These are phyloP conservation scores for Mucor saturninus DNA, from an alignment of 371 early-diverging fungal species.

Conservation along the genomic window DNA sequence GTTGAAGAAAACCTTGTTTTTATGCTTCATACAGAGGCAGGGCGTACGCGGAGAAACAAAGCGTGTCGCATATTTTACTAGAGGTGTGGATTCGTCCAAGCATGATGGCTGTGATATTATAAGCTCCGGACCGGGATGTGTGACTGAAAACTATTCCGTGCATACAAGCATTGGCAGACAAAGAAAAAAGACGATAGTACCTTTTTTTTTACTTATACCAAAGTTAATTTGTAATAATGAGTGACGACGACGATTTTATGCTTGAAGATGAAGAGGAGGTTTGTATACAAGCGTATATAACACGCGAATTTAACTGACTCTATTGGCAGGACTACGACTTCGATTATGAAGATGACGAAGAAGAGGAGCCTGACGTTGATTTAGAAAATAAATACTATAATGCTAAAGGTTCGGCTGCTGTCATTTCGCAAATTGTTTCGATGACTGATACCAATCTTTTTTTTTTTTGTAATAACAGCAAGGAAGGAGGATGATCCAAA, in stretches of 20 bases:
- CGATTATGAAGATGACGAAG: constrained; percentile 88
- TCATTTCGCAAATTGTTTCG: neutral
- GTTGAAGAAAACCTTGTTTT: too few species aligned
- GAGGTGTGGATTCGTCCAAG: too few species aligned
- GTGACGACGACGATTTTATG: constrained; percentile 71
- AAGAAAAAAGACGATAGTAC: neutral
- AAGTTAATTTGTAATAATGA: constrained; percentile 38
- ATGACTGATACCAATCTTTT: neutral
- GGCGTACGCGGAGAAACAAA: too few species aligned
- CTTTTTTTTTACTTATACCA: neutral
- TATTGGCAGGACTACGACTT: constrained; percentile 78
- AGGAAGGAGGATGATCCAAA: constrained; percentile 84
- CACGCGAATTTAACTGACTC: neutral
- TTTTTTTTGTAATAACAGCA: constrained; percentile 34
- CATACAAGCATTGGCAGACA: neutral
- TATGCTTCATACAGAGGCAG: too few species aligned
- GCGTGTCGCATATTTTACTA: too few species aligned
- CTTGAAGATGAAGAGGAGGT: constrained; percentile 75
- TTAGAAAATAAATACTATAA: constrained; percentile 95
- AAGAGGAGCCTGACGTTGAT: constrained; percentile 85
- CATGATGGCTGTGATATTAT: too few species aligned
- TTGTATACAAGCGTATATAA: neutral
- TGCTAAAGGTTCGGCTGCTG: constrained; percentile 76
- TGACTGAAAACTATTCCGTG: too few species aligned
- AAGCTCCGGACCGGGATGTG: too few species aligned